phyloP scores from a whole-genome alignment of 805 yeast species.

The Kazachstania africana region DNA sequence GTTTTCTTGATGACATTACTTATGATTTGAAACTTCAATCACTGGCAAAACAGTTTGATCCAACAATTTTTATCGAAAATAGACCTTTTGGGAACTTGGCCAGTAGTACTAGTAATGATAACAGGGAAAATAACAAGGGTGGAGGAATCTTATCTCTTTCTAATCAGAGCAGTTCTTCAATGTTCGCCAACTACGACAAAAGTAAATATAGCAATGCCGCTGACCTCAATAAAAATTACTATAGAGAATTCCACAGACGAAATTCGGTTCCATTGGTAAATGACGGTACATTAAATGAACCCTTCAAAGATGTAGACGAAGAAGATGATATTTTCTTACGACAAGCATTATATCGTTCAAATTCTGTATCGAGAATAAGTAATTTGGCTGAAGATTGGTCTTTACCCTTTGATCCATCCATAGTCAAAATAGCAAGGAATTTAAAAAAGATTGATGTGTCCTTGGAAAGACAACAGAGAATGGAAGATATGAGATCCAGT shows the following conservation, averaged over 20 bases:
- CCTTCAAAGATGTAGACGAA: neutral
- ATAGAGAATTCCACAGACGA: conserved; percentile 18
- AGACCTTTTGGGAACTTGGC: neutral
- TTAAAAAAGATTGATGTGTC: conserved; percentile 1
- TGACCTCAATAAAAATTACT: conserved; percentile 6
- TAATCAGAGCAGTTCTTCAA: conserved; percentile 2
- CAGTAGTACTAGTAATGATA: neutral
- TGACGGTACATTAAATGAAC: conserved; percentile 6
- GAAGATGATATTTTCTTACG: neutral
- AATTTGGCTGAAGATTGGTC: conserved; percentile 19
- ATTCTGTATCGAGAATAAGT: conserved; percentile 17
- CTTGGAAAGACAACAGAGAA: conserved; percentile 1
- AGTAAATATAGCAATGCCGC: conserved; percentile 1
- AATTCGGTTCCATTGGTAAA: conserved; percentile 14
- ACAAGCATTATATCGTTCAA: conserved; percentile 10
- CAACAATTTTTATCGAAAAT: conserved; percentile 2
- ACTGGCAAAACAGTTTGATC: conserved; percentile 1
- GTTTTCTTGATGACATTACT: neutral
- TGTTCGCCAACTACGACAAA: conserved; percentile 6
- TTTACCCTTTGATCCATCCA: conserved; percentile 23
- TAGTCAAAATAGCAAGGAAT: conserved; percentile 21
- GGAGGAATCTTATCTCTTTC: conserved; percentile 1
- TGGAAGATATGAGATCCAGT: conserved; percentile 1
- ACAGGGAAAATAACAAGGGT: no score
- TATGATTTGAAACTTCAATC: neutral